Percentiles rank a stretch among this genome's conserved stretches.
Conservation (phyloP, 169 alveolate species). For the Eimeria necatrix region DNA sequence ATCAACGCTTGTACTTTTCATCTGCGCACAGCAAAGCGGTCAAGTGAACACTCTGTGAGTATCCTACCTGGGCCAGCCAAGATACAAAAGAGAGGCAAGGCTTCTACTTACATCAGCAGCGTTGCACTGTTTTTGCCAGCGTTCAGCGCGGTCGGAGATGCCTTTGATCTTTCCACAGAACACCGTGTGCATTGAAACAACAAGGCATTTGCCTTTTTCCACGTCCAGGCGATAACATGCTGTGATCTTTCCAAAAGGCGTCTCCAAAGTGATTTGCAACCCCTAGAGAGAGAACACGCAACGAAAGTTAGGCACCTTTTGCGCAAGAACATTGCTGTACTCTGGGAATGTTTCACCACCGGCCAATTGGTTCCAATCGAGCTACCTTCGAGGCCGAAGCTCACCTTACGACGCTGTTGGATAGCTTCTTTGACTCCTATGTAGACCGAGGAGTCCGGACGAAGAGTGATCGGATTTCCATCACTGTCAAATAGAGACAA, state of each 20-base stretch:
- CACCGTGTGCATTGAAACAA: slow-evolving; percentile 72
- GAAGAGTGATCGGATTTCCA: slow-evolving; percentile 51
- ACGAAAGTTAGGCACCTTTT: neutral
- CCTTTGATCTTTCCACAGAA: slow-evolving; percentile 71
- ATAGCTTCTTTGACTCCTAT: slow-evolving; percentile 69
- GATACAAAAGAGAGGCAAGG: neutral
- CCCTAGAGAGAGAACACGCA: slow-evolving; percentile 2
- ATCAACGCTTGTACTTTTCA: slow-evolving; percentile 47
- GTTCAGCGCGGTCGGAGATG: slow-evolving; percentile 35
- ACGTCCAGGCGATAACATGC: slow-evolving; percentile 69
- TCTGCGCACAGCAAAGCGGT: slow-evolving; percentile 1
- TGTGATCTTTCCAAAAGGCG: slow-evolving; percentile 46
- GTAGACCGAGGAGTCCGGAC: slow-evolving; percentile 55
- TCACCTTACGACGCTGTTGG: slow-evolving; percentile 57
- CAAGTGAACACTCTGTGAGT: too few relatives aligned
- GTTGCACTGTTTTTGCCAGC: slow-evolving; percentile 58
- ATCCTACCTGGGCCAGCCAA: neutral
- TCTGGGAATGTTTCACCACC: neutral
- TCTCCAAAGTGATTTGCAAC: slow-evolving; percentile 46
- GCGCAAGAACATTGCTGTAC: neutral
- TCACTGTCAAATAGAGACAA: slow-evolving; percentile 21
- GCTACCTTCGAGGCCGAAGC: neutral
- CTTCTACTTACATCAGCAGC: slow-evolving; percentile 51
- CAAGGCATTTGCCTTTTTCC: slow-evolving; percentile 37
- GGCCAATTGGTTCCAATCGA: neutral